Evolutionary conservation across 805 yeast species (phyloP), one percentile per base, ranked within the genome.

Genomic region (Sugiyamaella qingdaonensis): DNA sequence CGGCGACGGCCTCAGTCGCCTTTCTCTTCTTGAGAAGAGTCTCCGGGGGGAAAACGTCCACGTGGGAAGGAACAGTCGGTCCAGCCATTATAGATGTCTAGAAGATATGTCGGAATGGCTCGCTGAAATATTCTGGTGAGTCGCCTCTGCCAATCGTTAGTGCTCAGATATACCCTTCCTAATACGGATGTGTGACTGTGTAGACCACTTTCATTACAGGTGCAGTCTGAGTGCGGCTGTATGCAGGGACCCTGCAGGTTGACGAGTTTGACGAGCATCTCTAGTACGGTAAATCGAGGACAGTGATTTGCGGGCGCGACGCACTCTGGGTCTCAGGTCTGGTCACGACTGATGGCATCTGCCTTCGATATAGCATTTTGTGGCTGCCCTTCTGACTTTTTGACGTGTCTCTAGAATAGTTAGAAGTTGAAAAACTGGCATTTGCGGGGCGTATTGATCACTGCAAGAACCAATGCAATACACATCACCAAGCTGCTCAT

Each of bases 21-120:
- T 79, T 79, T 65, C 78, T 70, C 79, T 80, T 76, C 77, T 80
- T 80, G 68, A 77, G 72, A 60, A 78, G 75, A 64, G 83, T 71
- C 79, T 80, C 84, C 69, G 84, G 84, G 58, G 72, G 71, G 62
- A 69, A 66, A 10, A 62, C 61, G 48, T 60, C 63, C 37, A 55
- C 50, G 58, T 62, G 59, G 32, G 64, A 47, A 35, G 65, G 64
- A 42, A 59, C 63, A 45, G 62, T 51, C 29, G 54, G 42, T 45
- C 53, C 53, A 50, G 56, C 58, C 63, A 60, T 57, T 60, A 43
- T 51, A 45, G 39, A 9, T 54, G 47, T 52, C 41, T 41, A 43
- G 33, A 10, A 19, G 44, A 29, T n/a, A 31, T 5, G 29, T 46
- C 27, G 14, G 41, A 36, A 36, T 18, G 24, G 48, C 7, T 24